phyloP scores from a whole-genome alignment of 2,329 filamentous ascomycete species.

The Drechmeria coniospora region DNA sequence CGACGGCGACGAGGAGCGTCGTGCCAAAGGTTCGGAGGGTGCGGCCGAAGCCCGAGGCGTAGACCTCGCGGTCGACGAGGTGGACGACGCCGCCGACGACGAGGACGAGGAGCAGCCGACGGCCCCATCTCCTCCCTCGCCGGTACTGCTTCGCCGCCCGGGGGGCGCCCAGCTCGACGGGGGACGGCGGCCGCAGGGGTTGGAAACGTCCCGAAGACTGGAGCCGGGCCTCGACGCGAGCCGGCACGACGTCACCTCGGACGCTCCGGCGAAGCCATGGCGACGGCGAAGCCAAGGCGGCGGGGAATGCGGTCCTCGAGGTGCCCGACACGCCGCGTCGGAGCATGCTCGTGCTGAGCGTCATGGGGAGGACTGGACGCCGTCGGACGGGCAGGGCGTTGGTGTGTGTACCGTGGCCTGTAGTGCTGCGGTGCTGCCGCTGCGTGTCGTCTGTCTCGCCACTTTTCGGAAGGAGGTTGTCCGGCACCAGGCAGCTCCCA shows the following conservation, averaged over 20 bases:
- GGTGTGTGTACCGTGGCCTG: too few species aligned
- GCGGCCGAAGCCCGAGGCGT: constrained; percentile 64
- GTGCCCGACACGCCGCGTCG: constrained; percentile 12
- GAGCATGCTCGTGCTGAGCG: constrained; percentile 16
- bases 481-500: too few species aligned
- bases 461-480: too few species aligned
- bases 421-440: too few species aligned
- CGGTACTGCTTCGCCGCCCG: constrained; percentile 55
- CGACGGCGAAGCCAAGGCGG: neutral
- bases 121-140: constrained; percentile 58
- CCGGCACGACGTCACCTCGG: constrained; percentile 3
- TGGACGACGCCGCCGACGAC: constrained; percentile 47
- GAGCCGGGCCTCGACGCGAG: constrained; percentile 9
- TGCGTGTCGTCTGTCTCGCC: too few species aligned
- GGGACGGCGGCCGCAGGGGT: constrained; percentile 61
- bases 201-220: constrained; percentile 34
- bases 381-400: too few species aligned
- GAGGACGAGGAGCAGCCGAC: constrained; percentile 50
- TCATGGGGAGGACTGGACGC: constrained; percentile 3
- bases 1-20: constrained; percentile 66
- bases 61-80: constrained; percentile 55
- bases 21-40: constrained; percentile 68
- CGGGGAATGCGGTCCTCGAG: constrained; percentile 5
- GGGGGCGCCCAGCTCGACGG: constrained; percentile 61
- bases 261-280: neutral